A percentile compares a stretch with the other conserved stretches of the same genome.
phyloP scores from a whole-genome alignment of 2,329 filamentous ascomycete genomes.

The Xylariaceae sp. region DNA sequence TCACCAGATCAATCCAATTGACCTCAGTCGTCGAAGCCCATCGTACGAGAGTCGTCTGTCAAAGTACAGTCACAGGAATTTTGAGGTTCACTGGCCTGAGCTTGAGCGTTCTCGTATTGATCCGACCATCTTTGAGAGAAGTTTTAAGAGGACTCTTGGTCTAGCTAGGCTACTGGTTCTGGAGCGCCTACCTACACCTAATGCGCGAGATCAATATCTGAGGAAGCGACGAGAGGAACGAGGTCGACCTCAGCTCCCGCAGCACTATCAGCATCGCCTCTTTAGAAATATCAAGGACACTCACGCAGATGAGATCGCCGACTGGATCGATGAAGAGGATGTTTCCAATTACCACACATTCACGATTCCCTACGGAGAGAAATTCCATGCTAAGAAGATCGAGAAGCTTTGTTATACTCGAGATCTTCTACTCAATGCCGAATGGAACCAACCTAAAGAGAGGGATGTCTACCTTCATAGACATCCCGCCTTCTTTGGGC shows the following conservation, averaged over 20 bases:
- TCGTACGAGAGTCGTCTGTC: slow-evolving; percentile 85
- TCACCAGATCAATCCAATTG: slow-evolving; percentile 81
- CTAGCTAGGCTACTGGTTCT: slow-evolving; percentile 75
- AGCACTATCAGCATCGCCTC: slow-evolving; percentile 43
- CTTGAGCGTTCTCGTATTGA: slow-evolving; percentile 74
- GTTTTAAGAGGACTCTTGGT: slow-evolving; percentile 70
- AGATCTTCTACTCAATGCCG: slow-evolving; percentile 76
- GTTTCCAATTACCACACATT: slow-evolving; percentile 78
- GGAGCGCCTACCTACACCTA: slow-evolving; percentile 68
- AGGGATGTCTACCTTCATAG: slow-evolving; percentile 75
- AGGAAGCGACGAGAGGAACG: slow-evolving; percentile 67
- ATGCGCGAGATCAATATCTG: slow-evolving; percentile 66
- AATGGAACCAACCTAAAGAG: slow-evolving; percentile 77
- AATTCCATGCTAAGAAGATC: slow-evolving; percentile 64
- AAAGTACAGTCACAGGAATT: slow-evolving; percentile 80
- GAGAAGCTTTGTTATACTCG: slow-evolving; percentile 79
- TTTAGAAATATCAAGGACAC: slow-evolving; percentile 71
- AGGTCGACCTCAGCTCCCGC: slow-evolving; percentile 55
- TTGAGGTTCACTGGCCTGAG: slow-evolving; percentile 76
- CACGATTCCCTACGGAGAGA: slow-evolving; percentile 63
- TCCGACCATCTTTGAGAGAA: slow-evolving; percentile 82
- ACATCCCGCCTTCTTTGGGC: slow-evolving; percentile 81
- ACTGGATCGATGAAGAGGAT: slow-evolving; percentile 75
- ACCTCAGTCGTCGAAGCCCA: slow-evolving; percentile 73
- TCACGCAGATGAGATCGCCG: slow-evolving; percentile 75